Percentiles rank a stretch among this genome's conserved stretches.
These are phyloP conservation scores for Euphorbia lathyris DNA, from an alignment of 345 rosid genomes.

Conservation along the genomic window DNA sequence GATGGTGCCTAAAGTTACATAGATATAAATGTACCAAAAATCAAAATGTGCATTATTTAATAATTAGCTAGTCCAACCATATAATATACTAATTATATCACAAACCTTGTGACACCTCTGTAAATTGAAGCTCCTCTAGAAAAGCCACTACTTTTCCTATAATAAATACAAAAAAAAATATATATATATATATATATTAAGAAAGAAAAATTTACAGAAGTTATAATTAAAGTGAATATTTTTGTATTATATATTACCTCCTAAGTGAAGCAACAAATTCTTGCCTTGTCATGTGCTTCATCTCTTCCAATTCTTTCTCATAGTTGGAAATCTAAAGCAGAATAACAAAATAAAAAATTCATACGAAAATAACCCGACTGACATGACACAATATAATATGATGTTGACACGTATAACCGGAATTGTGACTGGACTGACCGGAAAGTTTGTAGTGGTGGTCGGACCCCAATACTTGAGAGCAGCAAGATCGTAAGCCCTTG, in stretches of 20 bases:
- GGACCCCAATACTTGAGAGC: constrained; percentile 99
- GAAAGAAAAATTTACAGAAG: not conserved
- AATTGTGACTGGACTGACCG: constrained; percentile 30
- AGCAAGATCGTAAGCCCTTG: constrained; percentile 94
- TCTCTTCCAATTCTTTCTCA: constrained; percentile 81
- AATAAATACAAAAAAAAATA: not conserved
- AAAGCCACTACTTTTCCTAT: constrained; percentile 94
- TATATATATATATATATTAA: too few species aligned
- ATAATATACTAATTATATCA: not conserved
- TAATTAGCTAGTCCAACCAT: not conserved
- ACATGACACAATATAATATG: too few species aligned
- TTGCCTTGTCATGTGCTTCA: constrained; percentile 91
- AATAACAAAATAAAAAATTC: not conserved
- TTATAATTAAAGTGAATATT: not conserved
- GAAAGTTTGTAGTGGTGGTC: constrained; percentile 84
- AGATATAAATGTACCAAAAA: not conserved
- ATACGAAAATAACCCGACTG: not conserved
- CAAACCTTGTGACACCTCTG: constrained; percentile 91
- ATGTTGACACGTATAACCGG: too few species aligned
- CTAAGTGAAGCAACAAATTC: constrained; percentile 93
- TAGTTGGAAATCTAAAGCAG: constrained; percentile 54
- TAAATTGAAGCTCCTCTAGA: constrained; percentile 97
- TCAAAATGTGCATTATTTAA: not conserved
- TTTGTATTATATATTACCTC: constrained; percentile 37
- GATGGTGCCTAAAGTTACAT: constrained; percentile 93